Evolutionary conservation across 805 yeast species (phyloP), one percentile per base, ranked within the genome.

Genomic region (Kluyveromyces siamensis): DNA sequence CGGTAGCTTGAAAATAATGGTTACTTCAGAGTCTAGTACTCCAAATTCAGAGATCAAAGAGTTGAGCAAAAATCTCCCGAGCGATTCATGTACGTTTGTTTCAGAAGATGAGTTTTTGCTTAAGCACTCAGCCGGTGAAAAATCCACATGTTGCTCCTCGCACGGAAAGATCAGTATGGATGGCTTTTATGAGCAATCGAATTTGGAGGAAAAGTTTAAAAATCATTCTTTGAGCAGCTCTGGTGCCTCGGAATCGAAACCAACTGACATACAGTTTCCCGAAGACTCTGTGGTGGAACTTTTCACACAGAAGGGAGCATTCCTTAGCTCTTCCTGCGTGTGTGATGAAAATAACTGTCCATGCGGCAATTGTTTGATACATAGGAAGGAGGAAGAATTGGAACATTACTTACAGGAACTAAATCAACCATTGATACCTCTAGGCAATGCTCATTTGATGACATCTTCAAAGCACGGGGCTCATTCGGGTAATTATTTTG

Each of bases 311-410:
- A 58, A 61, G 44, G 66, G 68, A 16, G 49, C 65, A 2, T 64
- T 52, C 37, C 45, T 66, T 37, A 65, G 68, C 44, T 57, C 69
- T 0, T 56, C 60, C 21, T 66, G 70, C 48, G 58, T 65, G 9
- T 66, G 70, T 52, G 53, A 52, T 4, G 68, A 61, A 45, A 62
- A 54, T 27, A 52, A 56, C 27, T 66, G 70, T 50, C 55, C 44
- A 36, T 66, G 70, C 49, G 54, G 60, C 13, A 65, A 65, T 40
- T 66, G 70, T 50, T 45, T 66, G 17, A 56, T 66, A 8, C 70
- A 66, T 48, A 59, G 70, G 49, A 58, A 62, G 47, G 70, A 66
- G 41, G 62, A 57, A 8, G 70, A 66, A 49, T 39, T 66, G 13
- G 57, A 58, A 21, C 37, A 49, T 6, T 66, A 63, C 44, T 59